phyloP scores from a whole-genome alignment of 2,329 filamentous ascomycete species.

The Coleophoma crateriformis region DNA sequence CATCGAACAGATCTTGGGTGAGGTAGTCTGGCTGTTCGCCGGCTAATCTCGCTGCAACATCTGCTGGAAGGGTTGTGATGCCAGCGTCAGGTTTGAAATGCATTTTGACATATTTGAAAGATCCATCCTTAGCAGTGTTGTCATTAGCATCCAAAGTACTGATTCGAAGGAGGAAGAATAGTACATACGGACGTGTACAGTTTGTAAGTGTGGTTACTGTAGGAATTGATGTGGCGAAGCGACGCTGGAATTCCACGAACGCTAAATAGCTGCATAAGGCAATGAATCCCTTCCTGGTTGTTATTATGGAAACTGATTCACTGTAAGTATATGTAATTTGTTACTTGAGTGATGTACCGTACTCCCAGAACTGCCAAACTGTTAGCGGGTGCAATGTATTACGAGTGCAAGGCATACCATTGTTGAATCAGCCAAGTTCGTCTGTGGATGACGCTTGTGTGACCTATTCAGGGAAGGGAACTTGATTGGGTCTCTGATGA shows the following conservation, averaged over 20 bases:
- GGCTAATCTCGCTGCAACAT: constrained; percentile 28
- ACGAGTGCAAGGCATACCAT: constrained; percentile 15
- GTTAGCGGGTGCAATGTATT: no score
- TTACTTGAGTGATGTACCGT: background rate
- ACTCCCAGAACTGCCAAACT: constrained; percentile 10
- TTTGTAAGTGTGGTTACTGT: constrained; percentile 42
- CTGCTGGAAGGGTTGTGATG: constrained; percentile 34
- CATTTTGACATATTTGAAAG: constrained; percentile 42
- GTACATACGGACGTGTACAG: constrained; percentile 13
- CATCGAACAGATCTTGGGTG: constrained; percentile 32
- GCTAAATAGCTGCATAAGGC: constrained; percentile 45
- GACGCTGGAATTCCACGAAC: constrained; percentile 42
- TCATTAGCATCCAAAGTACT: constrained; percentile 2
- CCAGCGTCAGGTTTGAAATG: constrained; percentile 44
- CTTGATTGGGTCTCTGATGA: constrained; percentile 39
- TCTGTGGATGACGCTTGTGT: constrained; percentile 36
- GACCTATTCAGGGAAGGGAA: constrained; percentile 38
- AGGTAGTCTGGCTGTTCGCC: constrained; percentile 31
- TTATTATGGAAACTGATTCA: constrained; percentile 26
- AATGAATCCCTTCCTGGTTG: constrained; percentile 44
- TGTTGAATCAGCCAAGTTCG: constrained; percentile 26
- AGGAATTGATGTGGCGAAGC: constrained; percentile 39
- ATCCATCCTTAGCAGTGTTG: constrained; percentile 29
- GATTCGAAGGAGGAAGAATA: no score
- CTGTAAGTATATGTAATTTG: constrained; percentile 2